Base-by-base conservation (phyloP, 208 protist species). In the Herpetomonas samuelpessoai region DNA sequence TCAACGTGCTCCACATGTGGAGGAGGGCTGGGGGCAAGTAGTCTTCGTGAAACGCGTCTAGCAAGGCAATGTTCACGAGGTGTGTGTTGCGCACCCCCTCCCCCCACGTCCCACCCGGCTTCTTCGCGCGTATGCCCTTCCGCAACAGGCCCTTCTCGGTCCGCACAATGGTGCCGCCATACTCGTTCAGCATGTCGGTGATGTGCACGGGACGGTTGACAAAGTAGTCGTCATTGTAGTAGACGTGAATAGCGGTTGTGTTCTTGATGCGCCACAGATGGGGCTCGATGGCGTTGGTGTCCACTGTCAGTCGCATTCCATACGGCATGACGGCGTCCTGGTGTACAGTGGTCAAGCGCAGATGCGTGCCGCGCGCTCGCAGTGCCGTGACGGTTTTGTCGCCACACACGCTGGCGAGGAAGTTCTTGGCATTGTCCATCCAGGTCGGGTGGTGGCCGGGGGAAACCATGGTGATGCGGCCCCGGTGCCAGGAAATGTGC, bases 381-480 rank as follows among this genome's bases (percentile, higher is more conserved):
- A 62, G 35, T 41, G 51, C 65, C 44, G 56, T 56, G 56, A 75
- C 69, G 1, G 58, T 28, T 27, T 52, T 50, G 30, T 30, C 49
- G 18, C 59, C 65, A 62, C 68, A 82, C 46, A 58, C 29, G 3
- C 73, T 68, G 7, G 57, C 54, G 18, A 88, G 59, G 61, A 88
- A 88, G 69, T 81, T 77, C 50, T 68, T 73, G 47, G 75, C 71
- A 26, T 73, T 41, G 69, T 97, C 79, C 39, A 97, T 52, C 93
- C 95, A 98, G 54, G 52, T 58, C 26, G 93, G 90, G 39, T 96
- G 68, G 76, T 98, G 97, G 28, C 95, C 94, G 47, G 97, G 98
- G 14, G 96, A 98, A n/a, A 98, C 93, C 54, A 99, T 71, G n/a
- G 98, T 62, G 51, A 97, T 67, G 47, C 92, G 73, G 18, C 83